Conservation (phyloP, 352 stramenopile genomes). For the Phytophthora pistaciae region DNA sequence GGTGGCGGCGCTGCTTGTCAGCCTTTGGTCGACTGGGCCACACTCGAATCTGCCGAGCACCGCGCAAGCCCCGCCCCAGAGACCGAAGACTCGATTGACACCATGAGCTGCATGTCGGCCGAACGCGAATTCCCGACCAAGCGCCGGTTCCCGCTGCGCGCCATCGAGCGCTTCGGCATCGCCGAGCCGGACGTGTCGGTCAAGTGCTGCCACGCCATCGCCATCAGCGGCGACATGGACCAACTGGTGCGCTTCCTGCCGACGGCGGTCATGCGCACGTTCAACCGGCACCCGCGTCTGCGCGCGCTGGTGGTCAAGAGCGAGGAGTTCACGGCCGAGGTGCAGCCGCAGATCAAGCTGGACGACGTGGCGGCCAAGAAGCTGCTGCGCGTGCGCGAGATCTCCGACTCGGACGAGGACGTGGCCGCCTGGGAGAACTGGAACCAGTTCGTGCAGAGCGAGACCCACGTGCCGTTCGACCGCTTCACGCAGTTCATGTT, state of each 20-base stretch:
- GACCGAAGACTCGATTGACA: neutral
- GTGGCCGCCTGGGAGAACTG: conserved; percentile 36
- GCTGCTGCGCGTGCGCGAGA: conserved; percentile 40
- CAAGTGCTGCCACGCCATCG: conserved; percentile 47
- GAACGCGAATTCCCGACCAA: conserved; percentile 18
- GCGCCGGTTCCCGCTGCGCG: conserved; percentile 41
- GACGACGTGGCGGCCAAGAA: conserved; percentile 41
- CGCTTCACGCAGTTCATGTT: conserved; percentile 61
- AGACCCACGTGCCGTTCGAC: conserved; percentile 48
- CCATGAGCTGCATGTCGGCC: conserved; percentile 35
- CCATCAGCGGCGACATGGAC: conserved; percentile 44
- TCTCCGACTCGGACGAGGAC: conserved; percentile 31
- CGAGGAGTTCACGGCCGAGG: conserved; percentile 48
- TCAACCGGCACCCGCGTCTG: conserved; percentile 71
- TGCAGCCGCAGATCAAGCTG: conserved; percentile 47
- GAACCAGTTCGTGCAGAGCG: conserved; percentile 43
- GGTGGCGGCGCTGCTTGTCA: neutral
- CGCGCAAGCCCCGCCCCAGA: neutral
- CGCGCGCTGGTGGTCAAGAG: conserved; percentile 45
- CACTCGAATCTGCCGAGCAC: conserved; percentile 24
- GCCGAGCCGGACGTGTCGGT: conserved; percentile 38
- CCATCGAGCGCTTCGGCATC: conserved; percentile 47
- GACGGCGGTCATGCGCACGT: conserved; percentile 56
- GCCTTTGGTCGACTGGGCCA: neutral
- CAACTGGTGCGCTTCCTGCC: conserved; percentile 57